phyloP scores from a whole-genome alignment of 1,284 basidiomycete species.

The Leccinum variabile region DNA sequence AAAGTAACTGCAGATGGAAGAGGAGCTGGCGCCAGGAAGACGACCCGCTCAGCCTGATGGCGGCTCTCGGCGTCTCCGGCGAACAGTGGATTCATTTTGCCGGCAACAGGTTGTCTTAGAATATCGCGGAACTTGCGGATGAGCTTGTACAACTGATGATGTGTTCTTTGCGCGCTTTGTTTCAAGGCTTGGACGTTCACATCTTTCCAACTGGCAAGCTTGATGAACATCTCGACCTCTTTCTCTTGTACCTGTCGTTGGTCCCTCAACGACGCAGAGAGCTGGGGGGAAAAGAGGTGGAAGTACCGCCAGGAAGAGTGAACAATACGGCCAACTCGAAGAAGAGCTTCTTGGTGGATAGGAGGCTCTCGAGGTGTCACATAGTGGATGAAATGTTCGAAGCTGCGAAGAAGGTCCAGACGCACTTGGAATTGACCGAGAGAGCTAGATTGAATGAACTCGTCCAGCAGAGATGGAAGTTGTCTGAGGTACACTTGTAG shows the following conservation, averaged over 20 bases:
- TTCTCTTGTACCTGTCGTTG: conserved; percentile 75
- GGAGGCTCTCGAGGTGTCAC: conserved; percentile 23
- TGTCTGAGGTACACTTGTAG: conserved; percentile 60
- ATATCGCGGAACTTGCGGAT: conserved; percentile 92
- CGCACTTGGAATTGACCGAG: conserved; percentile 82
- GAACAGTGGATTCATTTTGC: conserved; percentile 41
- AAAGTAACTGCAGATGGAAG: neutral
- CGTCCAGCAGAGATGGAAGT: conserved; percentile 79
- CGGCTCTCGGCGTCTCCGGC: conserved; percentile 40
- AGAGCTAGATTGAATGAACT: conserved; percentile 77
- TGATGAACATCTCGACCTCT: conserved; percentile 85
- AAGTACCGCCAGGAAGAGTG: conserved; percentile 70
- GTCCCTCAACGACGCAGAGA: conserved; percentile 53
- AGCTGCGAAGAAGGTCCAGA: conserved; percentile 71
- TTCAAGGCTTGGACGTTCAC: conserved; percentile 94
- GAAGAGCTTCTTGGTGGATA: conserved; percentile 36
- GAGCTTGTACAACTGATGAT: conserved; percentile 89
- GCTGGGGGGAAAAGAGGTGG: conserved; percentile 54
- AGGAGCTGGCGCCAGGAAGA: conserved; percentile 11
- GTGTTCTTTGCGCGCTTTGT: conserved; percentile 88
- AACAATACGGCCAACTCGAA: conserved; percentile 64
- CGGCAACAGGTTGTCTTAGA: conserved; percentile 70
- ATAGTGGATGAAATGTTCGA: conserved; percentile 50
- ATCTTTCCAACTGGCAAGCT: conserved; percentile 98
- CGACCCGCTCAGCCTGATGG: conserved; percentile 15